Evolutionary conservation across 805 yeast species (phyloP).

Genomic region (Myxozyma kluyveri): DNA sequence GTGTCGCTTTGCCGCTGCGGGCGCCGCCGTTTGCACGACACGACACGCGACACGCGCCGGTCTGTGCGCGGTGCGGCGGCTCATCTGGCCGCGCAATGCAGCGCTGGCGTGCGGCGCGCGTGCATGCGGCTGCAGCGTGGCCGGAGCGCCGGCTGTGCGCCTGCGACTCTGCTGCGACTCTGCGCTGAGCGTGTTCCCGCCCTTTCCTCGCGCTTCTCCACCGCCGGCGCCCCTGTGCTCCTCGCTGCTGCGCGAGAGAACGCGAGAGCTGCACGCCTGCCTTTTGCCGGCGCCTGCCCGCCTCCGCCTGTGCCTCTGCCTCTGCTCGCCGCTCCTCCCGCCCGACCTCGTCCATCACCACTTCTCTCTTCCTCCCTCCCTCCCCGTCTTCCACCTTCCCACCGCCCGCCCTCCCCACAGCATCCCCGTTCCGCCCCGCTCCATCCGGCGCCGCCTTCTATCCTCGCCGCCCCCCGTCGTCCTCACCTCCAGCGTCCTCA

Average conservation of each 20-base stretch:
- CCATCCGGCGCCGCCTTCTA: slow-evolving; percentile 2
- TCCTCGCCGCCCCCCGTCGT: neutral
- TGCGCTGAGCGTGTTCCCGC: neutral
- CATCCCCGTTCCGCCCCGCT: neutral
- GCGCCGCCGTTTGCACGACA: no score
- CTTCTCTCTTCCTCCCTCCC: slow-evolving; percentile 4
- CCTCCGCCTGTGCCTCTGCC: neutral
- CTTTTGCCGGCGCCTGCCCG: neutral
- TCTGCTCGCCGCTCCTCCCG: slow-evolving; percentile 1
- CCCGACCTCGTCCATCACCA: slow-evolving; percentile 1
- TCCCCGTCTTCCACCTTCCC: neutral
- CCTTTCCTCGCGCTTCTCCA: neutral
- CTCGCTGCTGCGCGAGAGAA: neutral
- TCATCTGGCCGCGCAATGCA: no score
- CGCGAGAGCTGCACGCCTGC: neutral
- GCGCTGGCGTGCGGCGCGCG: neutral
- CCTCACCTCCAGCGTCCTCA: neutral
- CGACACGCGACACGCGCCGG: no score
- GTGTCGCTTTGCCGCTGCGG: no score
- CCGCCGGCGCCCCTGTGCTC: neutral
- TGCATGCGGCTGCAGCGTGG: no score
- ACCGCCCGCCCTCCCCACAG: neutral
- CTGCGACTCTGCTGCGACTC: no score
- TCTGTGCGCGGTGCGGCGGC: no score
- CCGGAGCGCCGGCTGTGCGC: no score